Conservation (phyloP, 306 rosid genomes). For the Gastrolobium bilobum region DNA sequence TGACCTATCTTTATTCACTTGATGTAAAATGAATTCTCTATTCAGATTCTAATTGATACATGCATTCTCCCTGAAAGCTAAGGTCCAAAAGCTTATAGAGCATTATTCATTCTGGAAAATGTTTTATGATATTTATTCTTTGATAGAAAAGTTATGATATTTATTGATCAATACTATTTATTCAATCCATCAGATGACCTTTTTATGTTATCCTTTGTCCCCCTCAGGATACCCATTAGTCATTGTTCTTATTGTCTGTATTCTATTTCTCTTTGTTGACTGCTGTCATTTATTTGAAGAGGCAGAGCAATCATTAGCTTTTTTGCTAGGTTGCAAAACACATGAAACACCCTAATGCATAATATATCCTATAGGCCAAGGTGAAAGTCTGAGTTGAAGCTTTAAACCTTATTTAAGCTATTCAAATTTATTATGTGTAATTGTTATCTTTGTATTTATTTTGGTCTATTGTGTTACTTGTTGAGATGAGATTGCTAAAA, state of each 20-base stretch:
- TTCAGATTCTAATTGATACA: not conserved
- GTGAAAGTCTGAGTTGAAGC: not conserved
- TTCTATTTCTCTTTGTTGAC: not conserved
- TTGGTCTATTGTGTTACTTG: not conserved
- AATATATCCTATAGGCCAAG: constrained; percentile 16
- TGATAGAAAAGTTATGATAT: too few species aligned
- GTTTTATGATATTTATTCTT: not conserved
- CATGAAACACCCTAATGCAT: not conserved
- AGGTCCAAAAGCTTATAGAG: not conserved
- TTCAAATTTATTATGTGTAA: not conserved
- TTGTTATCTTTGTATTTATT: constrained; percentile 7
- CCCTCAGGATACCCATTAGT: not conserved
- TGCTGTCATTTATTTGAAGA: constrained; percentile 24
- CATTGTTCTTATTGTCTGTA: not conserved
- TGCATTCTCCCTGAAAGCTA: not conserved
- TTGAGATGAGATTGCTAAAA: constrained; percentile 25
- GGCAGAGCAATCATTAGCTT: not conserved
- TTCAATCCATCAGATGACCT: not conserved
- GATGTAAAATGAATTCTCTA: not conserved
- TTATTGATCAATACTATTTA: not conserved
- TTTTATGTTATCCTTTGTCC: not conserved
- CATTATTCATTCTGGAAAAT: not conserved
- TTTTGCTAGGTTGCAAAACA: not conserved
- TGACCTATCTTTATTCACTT: not conserved
- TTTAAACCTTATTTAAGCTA: constrained; percentile 4